phyloP scores from a whole-genome alignment of 2,329 filamentous ascomycete species.

The Penicillium rolfsii region DNA sequence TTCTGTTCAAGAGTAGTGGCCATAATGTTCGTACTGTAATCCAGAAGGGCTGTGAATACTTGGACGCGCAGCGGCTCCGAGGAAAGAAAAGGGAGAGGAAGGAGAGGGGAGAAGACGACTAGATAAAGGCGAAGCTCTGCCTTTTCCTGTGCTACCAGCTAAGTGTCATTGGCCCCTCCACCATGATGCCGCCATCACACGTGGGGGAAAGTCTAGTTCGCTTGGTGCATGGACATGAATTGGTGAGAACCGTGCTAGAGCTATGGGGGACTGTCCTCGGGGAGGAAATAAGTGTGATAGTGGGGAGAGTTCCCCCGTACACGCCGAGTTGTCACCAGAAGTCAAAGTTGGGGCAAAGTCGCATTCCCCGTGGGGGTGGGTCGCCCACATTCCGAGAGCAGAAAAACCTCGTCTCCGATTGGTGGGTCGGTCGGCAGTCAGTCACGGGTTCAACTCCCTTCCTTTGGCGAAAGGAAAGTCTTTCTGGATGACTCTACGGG shows the following conservation, averaged over 20 bases:
- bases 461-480: too few species aligned
- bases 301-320: neutral
- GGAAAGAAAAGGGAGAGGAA: neutral
- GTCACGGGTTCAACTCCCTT: neutral
- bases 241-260: neutral
- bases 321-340: neutral
- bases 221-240: neutral
- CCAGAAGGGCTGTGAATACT: neutral
- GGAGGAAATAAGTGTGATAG: neutral
- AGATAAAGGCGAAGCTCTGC: neutral
- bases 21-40: neutral
- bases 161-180: neutral
- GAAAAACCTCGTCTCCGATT: neutral
- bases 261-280: neutral
- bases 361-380: slow-evolving; percentile 13
- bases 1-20: slow-evolving; percentile 16
- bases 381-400: slow-evolving; percentile 15
- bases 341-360: neutral
- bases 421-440: neutral
- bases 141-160: slow-evolving; percentile 2
- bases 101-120: neutral
- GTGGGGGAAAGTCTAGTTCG: neutral
- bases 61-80: slow-evolving; percentile 11
- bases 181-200: neutral
- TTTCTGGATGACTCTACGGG: neutral